Evolutionary conservation across 805 yeast species (phyloP), one percentile per base, ranked within the genome.

Genomic region (Ogataea saltuana): DNA sequence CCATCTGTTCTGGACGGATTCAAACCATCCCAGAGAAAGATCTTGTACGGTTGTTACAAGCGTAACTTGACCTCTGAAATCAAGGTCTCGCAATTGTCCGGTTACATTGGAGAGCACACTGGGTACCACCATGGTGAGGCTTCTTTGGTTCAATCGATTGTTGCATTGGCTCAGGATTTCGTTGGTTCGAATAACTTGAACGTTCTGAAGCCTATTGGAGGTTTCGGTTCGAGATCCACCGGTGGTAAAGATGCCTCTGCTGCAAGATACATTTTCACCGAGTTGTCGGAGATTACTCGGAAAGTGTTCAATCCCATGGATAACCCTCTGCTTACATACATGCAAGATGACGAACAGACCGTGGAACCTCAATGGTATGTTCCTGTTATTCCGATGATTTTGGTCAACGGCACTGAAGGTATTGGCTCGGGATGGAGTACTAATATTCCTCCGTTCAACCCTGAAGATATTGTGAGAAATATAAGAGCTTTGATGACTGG

Each of bases 231-330:
- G 1, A 81, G 99, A 68, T 90, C 93, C 19, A 75, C 88, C 19
- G 99, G 99, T 65, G 99, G 99, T 71, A 93, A 93, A 64, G 99
- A 93, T 71, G 93, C 90, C 12, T 86, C 98, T n/a, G 97, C 98
- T 20, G 83, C 97, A 34, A 90, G 99, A 77, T 93, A 93, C 71
- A 90, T 93, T 63, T 87, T 78, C 64, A 93, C 99, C 0, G 89
- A 87, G 58, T 69, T 93, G 51, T 80, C 78, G 42, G 80, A 83
- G 25, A 72, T 93, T 38, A 86, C 98, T 0, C 72, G 85, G 44
- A 79, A 71, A 42, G 76, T 91, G 6, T 89, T 91, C 65, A 82
- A 86, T 53, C 80, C 86, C 0, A 72, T 81, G 34, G 99, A 93
- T 65, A 85, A 83, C 55, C 83, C 90, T 1, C 67, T 93, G 36